phyloP scores from a whole-genome alignment of 306 rosid species.

The Pyrus bretschneideri region DNA sequence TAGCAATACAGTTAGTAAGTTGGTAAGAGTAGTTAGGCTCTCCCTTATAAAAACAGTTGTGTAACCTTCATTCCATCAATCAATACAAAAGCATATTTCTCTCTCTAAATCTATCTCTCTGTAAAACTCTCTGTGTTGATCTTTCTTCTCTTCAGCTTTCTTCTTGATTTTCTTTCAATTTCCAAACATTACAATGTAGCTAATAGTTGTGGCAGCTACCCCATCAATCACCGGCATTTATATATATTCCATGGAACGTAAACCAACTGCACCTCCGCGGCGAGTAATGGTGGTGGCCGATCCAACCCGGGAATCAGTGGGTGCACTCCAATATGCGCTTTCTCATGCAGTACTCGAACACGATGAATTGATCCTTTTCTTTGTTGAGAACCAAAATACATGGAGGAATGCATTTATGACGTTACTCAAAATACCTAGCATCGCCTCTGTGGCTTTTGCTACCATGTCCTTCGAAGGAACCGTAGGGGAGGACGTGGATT shows the following conservation, averaged over 20 bases:
- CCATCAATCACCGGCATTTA: not conserved
- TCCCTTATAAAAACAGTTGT: no score
- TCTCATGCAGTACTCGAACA: conserved; percentile 48
- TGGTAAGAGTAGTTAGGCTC: no score
- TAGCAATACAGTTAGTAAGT: no score
- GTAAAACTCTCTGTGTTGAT: no score
- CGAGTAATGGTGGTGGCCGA: conserved; percentile 69
- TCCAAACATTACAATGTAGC: no score
- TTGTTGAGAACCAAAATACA: conserved; percentile 37
- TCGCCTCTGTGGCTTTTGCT: not conserved
- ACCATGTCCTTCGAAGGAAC: not conserved
- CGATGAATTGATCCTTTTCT: conserved; percentile 64
- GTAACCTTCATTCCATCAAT: no score
- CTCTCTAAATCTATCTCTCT: no score
- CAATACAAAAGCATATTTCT: no score
- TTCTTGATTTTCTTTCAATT: no score
- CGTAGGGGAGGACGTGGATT: conserved; percentile 16
- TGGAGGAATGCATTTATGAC: conserved; percentile 45
- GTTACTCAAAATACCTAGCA: conserved; percentile 49
- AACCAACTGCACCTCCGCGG: conserved; percentile 2
- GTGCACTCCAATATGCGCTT: conserved; percentile 62
- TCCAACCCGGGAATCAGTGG: conserved; percentile 56
- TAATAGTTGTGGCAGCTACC: not conserved
- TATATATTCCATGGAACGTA: conserved; percentile 25
- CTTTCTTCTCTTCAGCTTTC: no score